These are phyloP conservation scores for Ganoderma boninense DNA, from an alignment of 1,284 basidiomycete genomes.

Conservation along the genomic window DNA sequence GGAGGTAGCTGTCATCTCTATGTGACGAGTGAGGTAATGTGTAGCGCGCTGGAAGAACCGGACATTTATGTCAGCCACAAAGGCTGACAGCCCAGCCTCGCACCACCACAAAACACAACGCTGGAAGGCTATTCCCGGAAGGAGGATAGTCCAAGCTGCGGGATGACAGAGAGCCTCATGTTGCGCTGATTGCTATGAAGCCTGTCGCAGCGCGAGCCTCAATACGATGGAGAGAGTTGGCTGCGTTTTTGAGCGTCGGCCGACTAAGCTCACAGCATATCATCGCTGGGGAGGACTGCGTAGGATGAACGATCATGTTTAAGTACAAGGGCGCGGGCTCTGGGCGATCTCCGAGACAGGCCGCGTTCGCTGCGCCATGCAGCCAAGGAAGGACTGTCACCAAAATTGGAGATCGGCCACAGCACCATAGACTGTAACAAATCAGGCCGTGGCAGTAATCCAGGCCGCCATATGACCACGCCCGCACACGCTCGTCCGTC, in stretches of 20 bases:
- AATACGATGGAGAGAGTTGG: background rate
- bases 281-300: background rate
- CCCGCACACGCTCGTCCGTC: background rate
- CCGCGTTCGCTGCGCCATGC: background rate
- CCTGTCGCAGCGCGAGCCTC: background rate
- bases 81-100: background rate
- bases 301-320: background rate
- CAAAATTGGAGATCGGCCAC: background rate
- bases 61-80: background rate
- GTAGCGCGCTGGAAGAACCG: background rate
- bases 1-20: background rate
- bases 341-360: background rate
- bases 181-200: slow-evolving; percentile 1
- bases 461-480: background rate
- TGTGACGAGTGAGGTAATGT: background rate
- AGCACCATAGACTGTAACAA: background rate
- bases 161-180: background rate
- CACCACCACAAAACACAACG: background rate
- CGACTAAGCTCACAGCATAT: background rate
- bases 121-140: background rate
- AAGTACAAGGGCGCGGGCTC: background rate
- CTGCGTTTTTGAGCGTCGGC: background rate
- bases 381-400: background rate
- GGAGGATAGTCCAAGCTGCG: background rate
- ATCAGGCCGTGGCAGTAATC: background rate